Conservation (phyloP, 805 yeast genomes). For the Metschnikowia bowlesiae region DNA sequence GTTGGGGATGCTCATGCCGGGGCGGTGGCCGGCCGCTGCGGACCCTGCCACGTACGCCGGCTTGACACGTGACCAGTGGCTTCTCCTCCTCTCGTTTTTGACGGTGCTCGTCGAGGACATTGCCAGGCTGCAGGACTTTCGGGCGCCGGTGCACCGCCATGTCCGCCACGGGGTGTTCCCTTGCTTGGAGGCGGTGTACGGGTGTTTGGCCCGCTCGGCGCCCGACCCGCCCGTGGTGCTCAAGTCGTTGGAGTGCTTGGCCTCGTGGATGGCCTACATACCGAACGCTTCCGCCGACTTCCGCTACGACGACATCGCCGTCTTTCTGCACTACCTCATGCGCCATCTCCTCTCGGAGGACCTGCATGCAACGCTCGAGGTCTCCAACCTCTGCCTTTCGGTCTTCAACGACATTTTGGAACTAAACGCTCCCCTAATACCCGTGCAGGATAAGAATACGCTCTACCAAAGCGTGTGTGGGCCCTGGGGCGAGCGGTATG, state of each 20-base stretch:
- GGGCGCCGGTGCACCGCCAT: conserved; percentile 31
- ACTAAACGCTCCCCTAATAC: conserved; percentile 40
- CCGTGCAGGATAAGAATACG: conserved; percentile 23
- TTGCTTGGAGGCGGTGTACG: conserved; percentile 15
- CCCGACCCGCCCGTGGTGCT: neutral
- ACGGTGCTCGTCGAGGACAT: conserved; percentile 52
- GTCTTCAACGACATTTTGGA: conserved; percentile 45
- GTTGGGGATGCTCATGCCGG: neutral
- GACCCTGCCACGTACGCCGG: neutral
- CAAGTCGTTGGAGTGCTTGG: conserved; percentile 24
- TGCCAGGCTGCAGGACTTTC: conserved; percentile 26
- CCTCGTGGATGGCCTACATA: conserved; percentile 36
- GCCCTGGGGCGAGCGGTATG: conserved; percentile 42
- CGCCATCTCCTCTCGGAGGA: neutral
- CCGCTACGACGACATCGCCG: conserved; percentile 21
- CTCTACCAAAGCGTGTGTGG: conserved; percentile 37
- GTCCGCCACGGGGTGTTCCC: conserved; percentile 35
- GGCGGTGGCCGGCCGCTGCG: neutral
- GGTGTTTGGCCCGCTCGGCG: conserved; percentile 12
- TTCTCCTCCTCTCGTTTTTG: conserved; percentile 28
- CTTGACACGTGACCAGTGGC: conserved; percentile 1
- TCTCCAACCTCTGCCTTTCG: conserved; percentile 2
- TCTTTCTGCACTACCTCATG: conserved; percentile 11
- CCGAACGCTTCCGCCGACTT: conserved; percentile 29
- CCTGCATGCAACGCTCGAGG: conserved; percentile 8